Base-by-base conservation (phyloP, 805 yeast species). In the Diddensiella caesifluorescens region DNA sequence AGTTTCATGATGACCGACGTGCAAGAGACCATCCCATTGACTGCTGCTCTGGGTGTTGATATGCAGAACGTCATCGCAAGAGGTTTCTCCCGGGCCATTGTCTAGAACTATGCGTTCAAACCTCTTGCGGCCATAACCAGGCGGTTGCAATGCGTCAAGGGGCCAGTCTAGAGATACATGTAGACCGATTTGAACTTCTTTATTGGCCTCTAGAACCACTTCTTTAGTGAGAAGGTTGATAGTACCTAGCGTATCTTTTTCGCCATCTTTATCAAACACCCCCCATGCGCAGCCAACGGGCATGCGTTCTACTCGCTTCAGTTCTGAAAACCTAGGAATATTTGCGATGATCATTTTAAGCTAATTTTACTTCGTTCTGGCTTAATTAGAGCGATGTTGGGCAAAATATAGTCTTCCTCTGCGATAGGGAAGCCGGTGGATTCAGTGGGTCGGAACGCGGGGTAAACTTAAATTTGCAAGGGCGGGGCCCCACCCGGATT, bases 21-120 rank as follows among this genome's bases (percentile, higher is more conserved):
- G 63, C 16, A 61, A 44, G 31, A 59, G 48, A 2, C 63, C 60
- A 39, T 59, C 63, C 51, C 60, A 59, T 41, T 59, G 63, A 12
- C 53, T 44, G 18, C 59, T 50, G 10, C 59, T 50, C 40, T 59
- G 63, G 3, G 61, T 50, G 41, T 59, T 59, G 47, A 57, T 49
- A 13, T 26, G 33, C 22, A 51, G 41, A 15, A 47, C 53, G 36
- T 59, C 63, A 35, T 41, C 44, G 31, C 41, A 22, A 26, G 46
- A 52, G 45, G 30, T 39, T 25, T 41, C 38, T 18, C 44, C 44
- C 18, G 35, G 21, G 19, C 26, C 25, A 6, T 23, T 22, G 16
- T 41, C 40, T 6, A 39, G 15, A 28, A 43, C 35, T 5, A 20
- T 23, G 10, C 35, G 42, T 10, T 33, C 29, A 22, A 44, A 40